Percentiles rank a stretch among this genome's conserved stretches.
Evolutionary conservation across 2,329 filamentous ascomycete genomes (phyloP).

Genomic region (Colletotrichum nymphaeae): DNA sequence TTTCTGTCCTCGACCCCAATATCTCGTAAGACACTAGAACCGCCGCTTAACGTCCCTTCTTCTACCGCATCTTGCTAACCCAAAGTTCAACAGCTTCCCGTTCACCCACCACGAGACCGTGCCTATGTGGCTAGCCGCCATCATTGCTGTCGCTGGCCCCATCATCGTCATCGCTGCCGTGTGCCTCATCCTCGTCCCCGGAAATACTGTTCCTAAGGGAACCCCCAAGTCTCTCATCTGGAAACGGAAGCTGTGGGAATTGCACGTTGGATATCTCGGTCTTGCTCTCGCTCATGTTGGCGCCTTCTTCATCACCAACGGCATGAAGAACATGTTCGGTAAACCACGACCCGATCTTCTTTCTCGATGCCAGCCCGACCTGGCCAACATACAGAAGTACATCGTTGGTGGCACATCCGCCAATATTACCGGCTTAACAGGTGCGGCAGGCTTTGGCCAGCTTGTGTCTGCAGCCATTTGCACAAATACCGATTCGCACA

Average conservation of each 20-base stretch:
- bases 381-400: slow-evolving; percentile 69
- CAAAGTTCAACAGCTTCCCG: slow-evolving; percentile 69
- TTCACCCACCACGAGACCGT: slow-evolving; percentile 78
- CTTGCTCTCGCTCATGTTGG: slow-evolving; percentile 78
- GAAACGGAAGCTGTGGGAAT: slow-evolving; percentile 90
- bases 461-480: slow-evolving; percentile 85
- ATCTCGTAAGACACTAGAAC: slow-evolving; percentile 68
- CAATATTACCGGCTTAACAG: slow-evolving; percentile 23
- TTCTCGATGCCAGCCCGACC: slow-evolving; percentile 80
- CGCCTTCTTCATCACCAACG: slow-evolving; percentile 84
- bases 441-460: slow-evolving; percentile 62
- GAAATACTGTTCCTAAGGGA: slow-evolving; percentile 71
- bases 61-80: slow-evolving; percentile 17
- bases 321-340: slow-evolving; percentile 82
- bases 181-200: slow-evolving; percentile 78
- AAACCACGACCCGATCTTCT: slow-evolving; percentile 86
- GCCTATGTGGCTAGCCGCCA: slow-evolving; percentile 70
- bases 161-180: slow-evolving; percentile 76
- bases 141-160: slow-evolving; percentile 74
- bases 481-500: slow-evolving; percentile 67
- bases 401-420: slow-evolving; percentile 66
- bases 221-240: slow-evolving; percentile 76
- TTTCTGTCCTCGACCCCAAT: slow-evolving; percentile 76
- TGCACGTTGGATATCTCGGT: slow-evolving; percentile 87
- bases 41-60: slow-evolving; percentile 10